Base-by-base conservation (phyloP, 139 green algal species). In the Chlorella ohadii region DNA sequence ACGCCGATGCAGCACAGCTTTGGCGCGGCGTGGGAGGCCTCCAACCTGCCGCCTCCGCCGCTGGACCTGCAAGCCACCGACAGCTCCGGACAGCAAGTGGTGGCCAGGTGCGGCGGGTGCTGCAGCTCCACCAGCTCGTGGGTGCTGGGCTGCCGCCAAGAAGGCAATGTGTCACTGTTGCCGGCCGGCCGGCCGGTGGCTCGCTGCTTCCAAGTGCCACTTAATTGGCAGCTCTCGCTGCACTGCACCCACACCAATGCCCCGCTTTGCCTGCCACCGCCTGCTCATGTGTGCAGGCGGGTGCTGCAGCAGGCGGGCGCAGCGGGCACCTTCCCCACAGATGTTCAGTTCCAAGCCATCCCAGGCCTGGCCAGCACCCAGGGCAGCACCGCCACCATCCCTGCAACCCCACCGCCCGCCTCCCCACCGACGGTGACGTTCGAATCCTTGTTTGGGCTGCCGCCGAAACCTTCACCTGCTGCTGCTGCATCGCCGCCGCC, bases 11-110 rank as follows among this genome's bases (percentile, higher is more conserved):
- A 77, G 19, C 84, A 71, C 78, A 82, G 59, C 15, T 84, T 55
- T 16, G 87, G 87, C 6, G 87, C 83, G 15, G 34, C 65, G 4
- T 90, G 87, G 87, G 84, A 90, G 79, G 68, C 51, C 57, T 82
- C 65, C 23, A 44, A 51, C 7, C 79, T 88, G 72, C 87, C 87
- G 5, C 3, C 31, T 1, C 56, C 86, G 38, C 87, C 87, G 12
- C 47, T 89, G 22, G 87, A 90, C 66, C 57, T 90, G 34, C 65
- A 68, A 3, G 56, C 85, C 2, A 87, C 84, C 4, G 75, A 82
- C 68, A 44, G 39, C 57, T 56, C 25, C 33, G 81, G 81, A 3
- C 57, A 86, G 57, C 23, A 36, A 15, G 36, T 85, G 27, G 70
- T 85, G 11, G 70, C 57, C 27, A 44, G 72, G 81, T 85, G 64